Conservation (phyloP, 345 rosid genomes). For the Populus pruinosa region DNA sequence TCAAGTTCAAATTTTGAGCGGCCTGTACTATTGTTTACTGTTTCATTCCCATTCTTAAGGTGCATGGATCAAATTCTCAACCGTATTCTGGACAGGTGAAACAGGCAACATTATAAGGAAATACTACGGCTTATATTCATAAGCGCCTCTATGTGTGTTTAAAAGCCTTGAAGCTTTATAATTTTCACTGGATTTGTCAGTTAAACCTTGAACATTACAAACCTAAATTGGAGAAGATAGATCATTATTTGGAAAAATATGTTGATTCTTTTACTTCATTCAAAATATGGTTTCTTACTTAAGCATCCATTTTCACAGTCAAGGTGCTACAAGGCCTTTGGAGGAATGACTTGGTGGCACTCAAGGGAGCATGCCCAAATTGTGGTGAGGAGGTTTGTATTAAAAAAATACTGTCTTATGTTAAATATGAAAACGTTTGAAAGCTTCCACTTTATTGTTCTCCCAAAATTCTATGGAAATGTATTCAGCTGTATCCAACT, state of each 20-base stretch:
- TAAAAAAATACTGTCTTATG: neutral
- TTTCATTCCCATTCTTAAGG: neutral
- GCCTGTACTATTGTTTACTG: neutral
- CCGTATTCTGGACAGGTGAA: neutral
- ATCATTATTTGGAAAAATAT: neutral
- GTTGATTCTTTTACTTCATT: neutral
- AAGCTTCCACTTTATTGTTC: conserved; percentile 9
- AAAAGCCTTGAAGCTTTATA: neutral
- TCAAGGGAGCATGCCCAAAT: conserved; percentile 90
- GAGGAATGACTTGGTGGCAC: conserved; percentile 86
- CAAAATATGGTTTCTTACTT: neutral
- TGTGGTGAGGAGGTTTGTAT: conserved; percentile 93
- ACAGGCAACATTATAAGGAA: neutral
- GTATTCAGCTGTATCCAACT: neutral
- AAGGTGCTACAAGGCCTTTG: conserved; percentile 76
- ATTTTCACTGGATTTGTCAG: neutral
- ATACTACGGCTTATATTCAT: neutral
- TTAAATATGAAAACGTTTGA: neutral
- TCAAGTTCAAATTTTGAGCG: neutral
- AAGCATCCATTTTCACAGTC: conserved; percentile 42
- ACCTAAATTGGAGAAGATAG: neutral
- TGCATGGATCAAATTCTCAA: neutral
- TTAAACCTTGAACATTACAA: neutral
- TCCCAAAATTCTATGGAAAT: neutral
- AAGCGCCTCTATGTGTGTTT: neutral